Evolutionary conservation across 192 early-diverging fungal genomes (phyloP).

Genomic region (Coemansia sp.): DNA sequence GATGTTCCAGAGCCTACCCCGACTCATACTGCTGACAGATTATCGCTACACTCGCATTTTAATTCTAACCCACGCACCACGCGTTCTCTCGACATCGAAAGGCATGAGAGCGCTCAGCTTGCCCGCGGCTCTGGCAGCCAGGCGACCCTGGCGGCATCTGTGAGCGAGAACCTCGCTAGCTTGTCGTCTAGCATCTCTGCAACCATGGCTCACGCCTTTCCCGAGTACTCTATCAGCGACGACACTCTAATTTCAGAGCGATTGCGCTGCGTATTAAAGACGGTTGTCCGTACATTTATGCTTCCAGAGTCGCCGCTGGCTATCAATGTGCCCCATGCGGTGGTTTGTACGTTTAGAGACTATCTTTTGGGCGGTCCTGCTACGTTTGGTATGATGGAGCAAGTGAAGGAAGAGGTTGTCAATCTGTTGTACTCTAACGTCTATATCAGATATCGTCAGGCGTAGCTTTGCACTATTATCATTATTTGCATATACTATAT

Average conservation of each 20-base stretch:
- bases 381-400: constrained; percentile 28
- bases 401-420: constrained; percentile 30
- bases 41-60: not conserved
- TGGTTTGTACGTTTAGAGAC: constrained; percentile 4
- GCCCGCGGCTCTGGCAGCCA: not conserved
- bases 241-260: constrained; percentile 26
- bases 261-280: constrained; percentile 20
- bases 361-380: constrained; percentile 25
- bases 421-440: constrained; percentile 43
- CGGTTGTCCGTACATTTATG: constrained; percentile 35
- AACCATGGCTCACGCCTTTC: constrained; percentile 31
- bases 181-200: constrained; percentile 25
- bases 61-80: no score
- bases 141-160: not conserved
- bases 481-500: not conserved
- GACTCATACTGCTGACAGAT: not conserved
- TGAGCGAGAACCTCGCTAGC: constrained; percentile 13
- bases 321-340: constrained; percentile 20
- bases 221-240: constrained; percentile 9
- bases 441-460: constrained; percentile 20
- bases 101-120: not conserved
- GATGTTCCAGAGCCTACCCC: not conserved
- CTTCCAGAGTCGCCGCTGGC: constrained; percentile 36
- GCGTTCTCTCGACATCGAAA: not conserved
- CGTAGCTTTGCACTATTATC: constrained; percentile 6